These are phyloP conservation scores for Arthrocladium fulminans DNA, from an alignment of 2,329 filamentous ascomycete species.

Conservation along the genomic window DNA sequence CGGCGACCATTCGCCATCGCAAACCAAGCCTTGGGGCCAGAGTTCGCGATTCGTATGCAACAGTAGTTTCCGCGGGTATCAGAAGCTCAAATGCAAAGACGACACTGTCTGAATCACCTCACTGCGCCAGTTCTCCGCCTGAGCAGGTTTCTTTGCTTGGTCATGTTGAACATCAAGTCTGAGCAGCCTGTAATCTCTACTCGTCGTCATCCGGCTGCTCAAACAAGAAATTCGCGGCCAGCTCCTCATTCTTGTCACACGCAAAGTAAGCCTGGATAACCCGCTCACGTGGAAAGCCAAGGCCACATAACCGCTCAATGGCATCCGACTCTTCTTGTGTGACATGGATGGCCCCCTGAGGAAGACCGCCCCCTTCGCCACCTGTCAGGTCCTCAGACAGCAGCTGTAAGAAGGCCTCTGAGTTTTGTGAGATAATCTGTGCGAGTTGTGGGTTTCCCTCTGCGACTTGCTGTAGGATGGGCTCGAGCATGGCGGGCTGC, in stretches of 20 bases:
- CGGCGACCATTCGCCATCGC: too few relatives aligned
- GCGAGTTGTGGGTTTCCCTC: constrained; percentile 92
- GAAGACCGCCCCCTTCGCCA: constrained; percentile 51
- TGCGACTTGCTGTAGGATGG: constrained; percentile 90
- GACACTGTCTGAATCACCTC: too few relatives aligned
- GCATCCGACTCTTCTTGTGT: constrained; percentile 95
- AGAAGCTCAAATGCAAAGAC: too few relatives aligned
- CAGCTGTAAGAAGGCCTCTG: constrained; percentile 84
- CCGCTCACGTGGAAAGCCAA: constrained; percentile 86
- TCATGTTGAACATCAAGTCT: not conserved
- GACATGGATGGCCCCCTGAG: constrained; percentile 81
- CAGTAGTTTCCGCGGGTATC: too few relatives aligned
- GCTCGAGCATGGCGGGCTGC: constrained; percentile 96
- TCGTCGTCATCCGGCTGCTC: constrained; percentile 83
- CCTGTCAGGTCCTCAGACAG: constrained; percentile 54
- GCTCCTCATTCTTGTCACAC: constrained; percentile 98
- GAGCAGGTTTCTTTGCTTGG: not conserved
- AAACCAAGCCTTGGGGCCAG: too few relatives aligned
- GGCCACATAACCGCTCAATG: constrained; percentile 89
- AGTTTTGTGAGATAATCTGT: constrained; percentile 81
- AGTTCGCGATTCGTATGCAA: too few relatives aligned
- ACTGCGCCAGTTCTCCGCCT: too few relatives aligned
- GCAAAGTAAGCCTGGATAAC: constrained; percentile 98
- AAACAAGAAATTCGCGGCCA: constrained; percentile 96
- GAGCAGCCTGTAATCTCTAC: not conserved